Evolutionary conservation across 805 yeast genomes (phyloP).

Genomic region (Spathaspora passalidarum): DNA sequence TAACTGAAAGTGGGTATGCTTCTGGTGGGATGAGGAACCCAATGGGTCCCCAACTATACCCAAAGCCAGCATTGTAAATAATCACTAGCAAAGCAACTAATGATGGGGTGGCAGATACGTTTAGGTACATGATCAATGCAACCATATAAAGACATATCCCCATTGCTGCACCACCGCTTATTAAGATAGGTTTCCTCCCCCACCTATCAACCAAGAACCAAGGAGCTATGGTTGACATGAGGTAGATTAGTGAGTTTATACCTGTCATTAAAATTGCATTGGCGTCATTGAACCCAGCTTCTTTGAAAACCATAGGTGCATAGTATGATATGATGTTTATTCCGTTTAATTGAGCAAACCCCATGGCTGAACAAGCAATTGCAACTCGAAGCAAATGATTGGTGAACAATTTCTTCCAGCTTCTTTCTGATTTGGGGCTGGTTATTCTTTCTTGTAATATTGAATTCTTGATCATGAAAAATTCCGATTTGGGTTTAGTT

Average conservation of each 20-base stretch:
- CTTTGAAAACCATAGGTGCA: conserved; percentile 53
- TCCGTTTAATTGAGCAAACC: conserved; percentile 49
- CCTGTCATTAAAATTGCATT: conserved; percentile 45
- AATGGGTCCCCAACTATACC: conserved; percentile 47
- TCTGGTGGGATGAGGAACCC: conserved; percentile 45
- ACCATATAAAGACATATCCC: conserved; percentile 32
- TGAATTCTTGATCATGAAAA: conserved; percentile 44
- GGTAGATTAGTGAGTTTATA: conserved; percentile 37
- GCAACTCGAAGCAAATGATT: conserved; percentile 34
- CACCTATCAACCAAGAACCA: conserved; percentile 45
- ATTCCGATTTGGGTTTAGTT: conserved; percentile 37
- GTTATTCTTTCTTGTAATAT: conserved; percentile 36
- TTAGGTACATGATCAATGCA: conserved; percentile 31
- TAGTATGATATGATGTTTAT: conserved; percentile 58
- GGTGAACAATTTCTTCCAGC: conserved; percentile 41
- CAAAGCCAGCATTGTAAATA: conserved; percentile 42
- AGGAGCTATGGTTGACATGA: conserved; percentile 40
- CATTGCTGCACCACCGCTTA: conserved; percentile 41
- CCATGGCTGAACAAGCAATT: conserved; percentile 42
- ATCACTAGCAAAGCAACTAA: conserved; percentile 35
- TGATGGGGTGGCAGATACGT: conserved; percentile 31
- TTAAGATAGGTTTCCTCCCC: conserved; percentile 45
- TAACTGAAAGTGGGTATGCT: conserved; percentile 39
- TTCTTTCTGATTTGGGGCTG: conserved; percentile 38
- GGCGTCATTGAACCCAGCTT: conserved; percentile 43